Percentiles rank a stretch among this genome's conserved stretches.
Conservation (phyloP, 2,329 filamentous ascomycete genomes). For the Proliferodiscus dingleyae region DNA sequence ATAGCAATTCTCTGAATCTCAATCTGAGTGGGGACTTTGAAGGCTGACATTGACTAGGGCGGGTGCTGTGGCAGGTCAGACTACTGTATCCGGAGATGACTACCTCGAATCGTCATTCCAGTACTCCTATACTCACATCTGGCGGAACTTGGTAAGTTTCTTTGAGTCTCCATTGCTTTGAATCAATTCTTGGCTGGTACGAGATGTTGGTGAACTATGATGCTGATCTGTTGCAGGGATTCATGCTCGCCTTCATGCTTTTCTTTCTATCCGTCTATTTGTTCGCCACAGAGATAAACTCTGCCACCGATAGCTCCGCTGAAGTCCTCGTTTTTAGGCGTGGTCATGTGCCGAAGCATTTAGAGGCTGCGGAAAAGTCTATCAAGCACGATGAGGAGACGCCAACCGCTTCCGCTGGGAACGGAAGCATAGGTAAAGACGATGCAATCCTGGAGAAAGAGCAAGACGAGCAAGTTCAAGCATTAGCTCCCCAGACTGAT, state of each 20-base stretch:
- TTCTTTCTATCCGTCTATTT: conserved; percentile 60
- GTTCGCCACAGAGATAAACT: conserved; percentile 54
- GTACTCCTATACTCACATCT: conserved; percentile 39
- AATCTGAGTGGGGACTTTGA: too few species aligned
- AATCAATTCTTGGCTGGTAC: too few species aligned
- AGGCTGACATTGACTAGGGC: too few species aligned
- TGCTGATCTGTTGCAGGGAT: too few species aligned
- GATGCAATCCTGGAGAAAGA: conserved; percentile 14
- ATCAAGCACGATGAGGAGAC: conserved; percentile 30
- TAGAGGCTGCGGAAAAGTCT: conserved; percentile 31
- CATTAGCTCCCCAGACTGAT: conserved; percentile 39
- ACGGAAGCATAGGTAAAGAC: conserved; percentile 22
- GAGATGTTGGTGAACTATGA: too few species aligned
- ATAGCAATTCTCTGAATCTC: too few species aligned
- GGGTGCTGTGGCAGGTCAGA: conserved; percentile 50
- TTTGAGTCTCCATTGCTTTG: conserved; percentile 22
- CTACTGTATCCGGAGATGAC: conserved; percentile 50
- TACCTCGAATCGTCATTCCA: conserved; percentile 52
- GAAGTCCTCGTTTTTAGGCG: conserved; percentile 72
- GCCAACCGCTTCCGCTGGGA: conserved; percentile 20
- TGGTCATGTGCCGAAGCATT: conserved; percentile 45
- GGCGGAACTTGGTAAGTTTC: conserved; percentile 43
- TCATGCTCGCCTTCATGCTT: conserved; percentile 53
- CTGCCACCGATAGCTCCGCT: conserved; percentile 67
- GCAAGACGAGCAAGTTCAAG: conserved; percentile 23